Conservation (phyloP, 2,329 filamentous ascomycete species). For the Bertia moriformis region DNA sequence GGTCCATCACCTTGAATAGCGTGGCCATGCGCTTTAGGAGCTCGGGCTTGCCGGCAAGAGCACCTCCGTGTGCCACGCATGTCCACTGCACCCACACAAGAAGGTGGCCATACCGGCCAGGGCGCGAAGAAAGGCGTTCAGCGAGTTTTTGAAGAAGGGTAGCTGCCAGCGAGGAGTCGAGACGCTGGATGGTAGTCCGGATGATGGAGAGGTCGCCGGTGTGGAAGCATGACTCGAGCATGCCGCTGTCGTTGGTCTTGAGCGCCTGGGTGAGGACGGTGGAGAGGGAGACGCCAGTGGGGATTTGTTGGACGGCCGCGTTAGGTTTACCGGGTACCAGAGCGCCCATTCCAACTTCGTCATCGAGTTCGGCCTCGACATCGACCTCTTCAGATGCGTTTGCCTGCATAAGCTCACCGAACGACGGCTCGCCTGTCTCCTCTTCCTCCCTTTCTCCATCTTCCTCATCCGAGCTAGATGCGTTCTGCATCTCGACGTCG, state of each 20-base stretch:
- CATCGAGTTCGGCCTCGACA: conserved; percentile 28
- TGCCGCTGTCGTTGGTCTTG: conserved; percentile 48
- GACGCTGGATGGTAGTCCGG: conserved; percentile 46
- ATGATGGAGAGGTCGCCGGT: conserved; percentile 43
- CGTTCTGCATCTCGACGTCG: background rate
- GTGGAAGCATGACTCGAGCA: conserved; percentile 52
- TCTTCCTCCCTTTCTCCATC: conserved; percentile 21
- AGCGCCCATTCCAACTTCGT: conserved; percentile 20
- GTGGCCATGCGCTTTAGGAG: conserved; percentile 42
- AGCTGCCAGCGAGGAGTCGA: conserved; percentile 46
- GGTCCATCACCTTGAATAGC: conserved; percentile 46
- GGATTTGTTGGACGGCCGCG: conserved; percentile 33
- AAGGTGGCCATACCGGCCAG: conserved; percentile 48
- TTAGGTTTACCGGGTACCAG: conserved; percentile 27
- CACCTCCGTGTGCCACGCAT: conserved; percentile 51
- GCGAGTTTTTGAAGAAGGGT: conserved; percentile 45
- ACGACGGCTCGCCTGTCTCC: conserved; percentile 32
- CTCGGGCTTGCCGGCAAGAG: conserved; percentile 46
- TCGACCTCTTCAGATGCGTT: conserved; percentile 37
- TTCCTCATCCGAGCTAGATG: background rate
- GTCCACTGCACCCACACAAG: conserved; percentile 60
- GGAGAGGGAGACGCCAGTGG: conserved; percentile 48
- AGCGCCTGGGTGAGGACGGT: conserved; percentile 53
- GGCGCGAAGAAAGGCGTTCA: conserved; percentile 48
- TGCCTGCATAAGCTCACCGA: conserved; percentile 42